Base-by-base conservation (phyloP, 352 stramenopile genomes). In the Pythium rishiriense region DNA sequence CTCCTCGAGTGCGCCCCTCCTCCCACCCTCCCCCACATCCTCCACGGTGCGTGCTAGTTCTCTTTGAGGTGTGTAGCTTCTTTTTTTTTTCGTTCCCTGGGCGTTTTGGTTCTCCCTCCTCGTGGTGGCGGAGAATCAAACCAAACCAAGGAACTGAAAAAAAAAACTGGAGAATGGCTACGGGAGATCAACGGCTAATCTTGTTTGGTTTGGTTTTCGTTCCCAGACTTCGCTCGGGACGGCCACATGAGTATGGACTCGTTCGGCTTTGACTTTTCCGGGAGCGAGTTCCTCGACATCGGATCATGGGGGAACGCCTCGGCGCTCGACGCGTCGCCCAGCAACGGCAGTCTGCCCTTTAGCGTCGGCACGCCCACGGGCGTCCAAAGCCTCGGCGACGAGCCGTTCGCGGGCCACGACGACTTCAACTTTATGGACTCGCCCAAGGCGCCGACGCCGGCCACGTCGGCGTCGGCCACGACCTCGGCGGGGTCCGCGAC, bases 361-460 rank as follows among this genome's bases (percentile, higher is more conserved):
- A 94, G 84, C 66, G 83, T 96, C 42, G 87, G 87, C 5, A 96
- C 87, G 1, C 87, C 87, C 29, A 94, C 87, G 28, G 87, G 87
- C 47, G 80, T 96, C 8, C 83, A 89, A 62, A 93, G 85, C 58
- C 77, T 96, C 15, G 85, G 83, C 19, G 85, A 94, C 45, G 83
- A 94, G 54, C 75, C 80, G 6, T 94, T 94, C 52, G 59, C 74
- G 7, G 69, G 71, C 35, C 79, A 81, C 50, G 79, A 90, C 43
- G 85, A 92, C 58, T 92, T 94, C 33, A 86, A 74, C 69, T 94
- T 94, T 56, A 81, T 78, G 25, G 85, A 92, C 54, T 94, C 85
- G 35, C 85, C 85, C 55, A 91, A 90, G 58, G 70, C 76, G 11
- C 78, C 73, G 17, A 64, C 68, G 0, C 29, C 57, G 2, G 0